Conservation (phyloP, 148 eudicot genomes). For the Rhododendron williamsianum region DNA sequence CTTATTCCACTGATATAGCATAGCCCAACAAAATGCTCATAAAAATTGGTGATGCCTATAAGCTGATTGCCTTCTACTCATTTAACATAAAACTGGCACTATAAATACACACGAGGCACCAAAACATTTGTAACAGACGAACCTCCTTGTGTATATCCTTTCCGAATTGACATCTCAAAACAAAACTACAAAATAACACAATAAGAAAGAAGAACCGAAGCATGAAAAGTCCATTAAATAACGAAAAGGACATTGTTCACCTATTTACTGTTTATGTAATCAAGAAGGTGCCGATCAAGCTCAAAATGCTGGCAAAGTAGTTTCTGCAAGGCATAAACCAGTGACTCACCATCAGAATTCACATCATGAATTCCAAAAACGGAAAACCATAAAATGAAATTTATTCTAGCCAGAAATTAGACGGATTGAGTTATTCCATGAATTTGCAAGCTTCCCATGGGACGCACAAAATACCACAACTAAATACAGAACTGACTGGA, state of each 20-base stretch:
- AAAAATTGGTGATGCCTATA: background rate
- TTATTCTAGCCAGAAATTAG: background rate
- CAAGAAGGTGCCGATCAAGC: constrained; percentile 76
- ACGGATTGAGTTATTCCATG: background rate
- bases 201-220: background rate
- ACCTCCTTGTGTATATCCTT: background rate
- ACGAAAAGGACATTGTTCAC: constrained; percentile 11
- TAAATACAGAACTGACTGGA: too few species aligned
- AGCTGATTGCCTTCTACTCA: background rate
- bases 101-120: background rate
- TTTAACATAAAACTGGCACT: background rate
- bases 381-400: background rate
- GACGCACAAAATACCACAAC: background rate
- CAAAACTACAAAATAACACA: background rate
- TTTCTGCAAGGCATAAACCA: constrained; percentile 51
- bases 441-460: background rate
- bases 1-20: background rate
- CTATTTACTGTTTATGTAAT: constrained; percentile 69
- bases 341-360: background rate
- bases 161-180: background rate
- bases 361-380: background rate
- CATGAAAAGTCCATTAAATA: background rate
- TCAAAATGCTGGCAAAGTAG: constrained; percentile 66
- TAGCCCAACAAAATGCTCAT: background rate
- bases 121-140: background rate